These are phyloP conservation scores for Metarhizium album DNA, from an alignment of 2,329 filamentous ascomycete genomes.

Conservation along the genomic window DNA sequence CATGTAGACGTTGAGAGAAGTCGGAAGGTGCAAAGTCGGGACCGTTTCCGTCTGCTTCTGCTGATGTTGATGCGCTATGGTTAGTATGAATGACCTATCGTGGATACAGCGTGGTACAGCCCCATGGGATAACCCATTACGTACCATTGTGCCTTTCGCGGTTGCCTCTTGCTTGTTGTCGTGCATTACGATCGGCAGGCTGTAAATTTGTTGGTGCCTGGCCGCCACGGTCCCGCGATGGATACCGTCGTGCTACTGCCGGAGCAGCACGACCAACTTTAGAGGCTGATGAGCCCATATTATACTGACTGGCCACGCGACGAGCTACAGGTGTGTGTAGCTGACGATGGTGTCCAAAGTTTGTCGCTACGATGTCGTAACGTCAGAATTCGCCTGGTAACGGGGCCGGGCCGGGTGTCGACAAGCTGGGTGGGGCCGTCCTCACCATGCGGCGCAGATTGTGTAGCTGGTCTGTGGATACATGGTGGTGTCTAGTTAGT, in stretches of 20 bases:
- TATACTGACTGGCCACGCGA: not conserved
- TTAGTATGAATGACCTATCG: not conserved
- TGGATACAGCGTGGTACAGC: not conserved
- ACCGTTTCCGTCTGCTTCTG: constrained; percentile 28
- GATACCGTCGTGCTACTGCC: constrained; percentile 9
- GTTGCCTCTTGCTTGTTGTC: not conserved
- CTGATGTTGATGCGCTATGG: constrained; percentile 20
- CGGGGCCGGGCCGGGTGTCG: too few relatives aligned
- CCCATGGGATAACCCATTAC: not conserved
- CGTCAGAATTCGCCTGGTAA: too few relatives aligned
- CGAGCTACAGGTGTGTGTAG: too few relatives aligned
- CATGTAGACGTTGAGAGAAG: constrained; percentile 39
- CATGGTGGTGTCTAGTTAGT: too few relatives aligned
- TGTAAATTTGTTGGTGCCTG: not conserved
- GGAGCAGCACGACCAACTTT: constrained; percentile 25
- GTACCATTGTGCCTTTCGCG: not conserved
- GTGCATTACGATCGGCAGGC: not conserved
- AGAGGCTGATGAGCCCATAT: constrained; percentile 35
- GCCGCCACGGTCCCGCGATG: constrained; percentile 5
- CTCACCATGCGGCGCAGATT: too few relatives aligned
- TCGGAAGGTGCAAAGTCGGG: constrained; percentile 30
- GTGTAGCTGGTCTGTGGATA: too few relatives aligned
- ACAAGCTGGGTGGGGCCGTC: too few relatives aligned
- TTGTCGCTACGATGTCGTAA: too few relatives aligned
- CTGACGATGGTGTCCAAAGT: not conserved